These are phyloP conservation scores for Pseudogymnoascus sp. DNA, from an alignment of 2,329 filamentous ascomycete genomes.

Conservation along the genomic window DNA sequence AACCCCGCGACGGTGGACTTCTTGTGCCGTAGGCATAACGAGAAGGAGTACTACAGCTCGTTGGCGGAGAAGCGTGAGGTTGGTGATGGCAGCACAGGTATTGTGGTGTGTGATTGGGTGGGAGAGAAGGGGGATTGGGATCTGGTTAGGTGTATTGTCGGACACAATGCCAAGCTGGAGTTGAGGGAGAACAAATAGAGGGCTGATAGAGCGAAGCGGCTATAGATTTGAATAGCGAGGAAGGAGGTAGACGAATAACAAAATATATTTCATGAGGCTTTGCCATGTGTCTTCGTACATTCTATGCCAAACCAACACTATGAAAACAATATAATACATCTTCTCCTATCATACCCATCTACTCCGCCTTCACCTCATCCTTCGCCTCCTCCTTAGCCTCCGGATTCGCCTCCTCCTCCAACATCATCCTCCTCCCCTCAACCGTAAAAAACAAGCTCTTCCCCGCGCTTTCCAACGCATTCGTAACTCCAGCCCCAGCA, in stretches of 20 bases:
- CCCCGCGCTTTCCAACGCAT: conserved; percentile 67
- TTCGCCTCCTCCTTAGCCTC: conserved; percentile 11
- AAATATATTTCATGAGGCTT: conserved; percentile 3
- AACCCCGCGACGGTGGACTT: conserved; percentile 68
- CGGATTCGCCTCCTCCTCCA: conserved; percentile 59
- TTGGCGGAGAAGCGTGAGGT: conserved; percentile 31
- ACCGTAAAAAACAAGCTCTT: conserved; percentile 82
- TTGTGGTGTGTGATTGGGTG: conserved; percentile 92
- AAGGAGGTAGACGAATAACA: background rate
- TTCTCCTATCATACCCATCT: background rate
- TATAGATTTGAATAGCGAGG: background rate
- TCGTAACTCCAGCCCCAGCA: conserved; percentile 68
- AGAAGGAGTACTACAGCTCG: conserved; percentile 32
- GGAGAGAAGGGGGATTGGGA: conserved; percentile 85
- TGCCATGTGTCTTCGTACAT: conserved; percentile 3
- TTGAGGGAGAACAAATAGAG: conserved; percentile 24
- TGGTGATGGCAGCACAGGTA: conserved; percentile 70
- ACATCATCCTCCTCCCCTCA: conserved; percentile 68
- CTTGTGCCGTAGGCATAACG: conserved; percentile 47
- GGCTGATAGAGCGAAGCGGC: background rate
- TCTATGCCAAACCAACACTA: conserved; percentile 4
- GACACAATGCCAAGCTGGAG: conserved; percentile 71
- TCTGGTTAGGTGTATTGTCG: conserved; percentile 74
- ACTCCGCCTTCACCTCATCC: conserved; percentile 18
- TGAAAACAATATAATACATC: conserved; percentile 10